phyloP scores from a whole-genome alignment of 169 alveolate species.

The Cyclospora cayetanensis region DNA sequence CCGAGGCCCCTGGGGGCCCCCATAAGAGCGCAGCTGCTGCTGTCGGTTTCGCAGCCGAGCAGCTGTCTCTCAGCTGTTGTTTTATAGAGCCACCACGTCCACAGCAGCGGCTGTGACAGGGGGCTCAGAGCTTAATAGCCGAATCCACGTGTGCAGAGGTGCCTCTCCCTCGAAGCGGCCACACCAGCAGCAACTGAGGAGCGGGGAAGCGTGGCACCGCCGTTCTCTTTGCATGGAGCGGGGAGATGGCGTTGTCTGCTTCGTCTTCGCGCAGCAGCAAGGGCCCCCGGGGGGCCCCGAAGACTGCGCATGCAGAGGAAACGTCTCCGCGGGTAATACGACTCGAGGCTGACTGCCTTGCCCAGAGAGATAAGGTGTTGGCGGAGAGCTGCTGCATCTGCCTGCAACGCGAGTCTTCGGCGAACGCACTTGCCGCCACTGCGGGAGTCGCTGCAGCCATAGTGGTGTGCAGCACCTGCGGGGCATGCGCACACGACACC shows the following conservation, averaged over 20 bases:
- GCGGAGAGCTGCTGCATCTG: background rate
- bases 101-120: background rate
- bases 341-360: no score
- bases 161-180: background rate
- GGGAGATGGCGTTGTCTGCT: background rate
- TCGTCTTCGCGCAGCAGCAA: background rate
- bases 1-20: no score
- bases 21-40: no score
- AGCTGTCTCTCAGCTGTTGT: background rate
- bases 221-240: background rate
- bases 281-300: conserved; percentile 7
- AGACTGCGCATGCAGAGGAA: no score
- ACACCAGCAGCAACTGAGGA: conserved; percentile 17
- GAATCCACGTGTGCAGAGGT: no score
- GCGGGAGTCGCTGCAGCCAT: background rate
- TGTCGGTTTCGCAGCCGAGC: background rate
- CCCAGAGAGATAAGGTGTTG: background rate
- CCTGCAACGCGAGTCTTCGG: background rate
- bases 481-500: background rate
- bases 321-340: no score
- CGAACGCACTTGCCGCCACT: background rate
- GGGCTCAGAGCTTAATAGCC: no score
- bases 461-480: background rate
- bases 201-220: no score
- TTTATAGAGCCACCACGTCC: background rate